Evolutionary conservation across 2,329 filamentous ascomycete genomes (phyloP).

Genomic region (Fusarium nanum): DNA sequence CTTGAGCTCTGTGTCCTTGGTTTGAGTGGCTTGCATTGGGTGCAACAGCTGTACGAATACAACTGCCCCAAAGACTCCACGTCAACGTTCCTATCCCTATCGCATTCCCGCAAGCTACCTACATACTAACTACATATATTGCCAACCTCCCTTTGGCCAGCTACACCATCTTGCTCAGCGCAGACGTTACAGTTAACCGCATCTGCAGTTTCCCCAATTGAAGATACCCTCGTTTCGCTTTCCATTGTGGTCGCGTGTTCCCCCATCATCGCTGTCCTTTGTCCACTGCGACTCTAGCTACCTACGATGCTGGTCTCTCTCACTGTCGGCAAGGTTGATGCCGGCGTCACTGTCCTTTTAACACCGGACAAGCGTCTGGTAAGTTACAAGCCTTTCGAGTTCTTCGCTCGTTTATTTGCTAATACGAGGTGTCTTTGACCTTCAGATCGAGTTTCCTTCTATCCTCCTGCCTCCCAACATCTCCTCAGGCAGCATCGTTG

Average conservation of each 20-base stretch:
- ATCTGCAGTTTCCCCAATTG: not conserved
- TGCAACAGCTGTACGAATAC: not conserved
- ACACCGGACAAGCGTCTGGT: conserved; percentile 97
- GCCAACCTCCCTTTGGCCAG: conserved; percentile 11
- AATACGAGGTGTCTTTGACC: conserved; percentile 25
- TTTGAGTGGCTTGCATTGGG: conserved; percentile 6
- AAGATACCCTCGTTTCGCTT: conserved; percentile 15
- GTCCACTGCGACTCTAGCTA: conserved; percentile 45
- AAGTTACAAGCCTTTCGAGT: conserved; percentile 52
- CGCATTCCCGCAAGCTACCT: conserved; percentile 16
- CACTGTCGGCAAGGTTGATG: conserved; percentile 99
- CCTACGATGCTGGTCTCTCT: conserved; percentile 89
- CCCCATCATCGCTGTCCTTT: conserved; percentile 11
- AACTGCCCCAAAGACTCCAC: conserved; percentile 30
- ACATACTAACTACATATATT: not conserved
- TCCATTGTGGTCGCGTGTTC: conserved; percentile 10
- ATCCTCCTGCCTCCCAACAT: conserved; percentile 97
- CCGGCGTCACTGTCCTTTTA: conserved; percentile 94
- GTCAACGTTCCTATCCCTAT: conserved; percentile 21
- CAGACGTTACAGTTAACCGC: not conserved
- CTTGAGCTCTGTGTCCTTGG: conserved; percentile 15
- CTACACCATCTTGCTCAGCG: not conserved
- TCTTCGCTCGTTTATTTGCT: conserved; percentile 20
- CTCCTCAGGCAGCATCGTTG: conserved; percentile 94
- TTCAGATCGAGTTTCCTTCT: conserved; percentile 96